Evolutionary conservation across 768 basidiomycete species (phyloP).

Genomic region (Brasilioporus rufonigricans): DNA sequence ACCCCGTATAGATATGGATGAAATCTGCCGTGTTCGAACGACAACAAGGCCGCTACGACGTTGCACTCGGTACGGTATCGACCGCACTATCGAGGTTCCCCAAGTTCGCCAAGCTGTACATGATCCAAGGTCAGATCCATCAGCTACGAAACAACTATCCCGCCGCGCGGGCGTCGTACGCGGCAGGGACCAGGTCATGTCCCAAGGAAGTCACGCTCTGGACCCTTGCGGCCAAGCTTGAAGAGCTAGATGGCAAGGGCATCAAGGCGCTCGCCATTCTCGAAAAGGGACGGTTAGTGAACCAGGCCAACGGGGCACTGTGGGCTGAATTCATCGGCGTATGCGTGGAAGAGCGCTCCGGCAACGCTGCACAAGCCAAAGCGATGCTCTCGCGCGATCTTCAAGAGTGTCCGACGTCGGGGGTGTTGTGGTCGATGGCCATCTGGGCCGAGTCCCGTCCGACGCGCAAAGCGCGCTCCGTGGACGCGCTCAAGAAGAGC

Average conservation of each 20-base stretch:
- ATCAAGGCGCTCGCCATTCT: slow-evolving; percentile 90
- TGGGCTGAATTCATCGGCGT: slow-evolving; percentile 94
- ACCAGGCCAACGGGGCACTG: slow-evolving; percentile 77
- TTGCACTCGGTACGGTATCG: slow-evolving; percentile 72
- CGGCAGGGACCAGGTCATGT: slow-evolving; percentile 81
- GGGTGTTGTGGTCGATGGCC: slow-evolving; percentile 86
- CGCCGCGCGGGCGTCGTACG: slow-evolving; percentile 75
- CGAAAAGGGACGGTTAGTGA: slow-evolving; percentile 85
- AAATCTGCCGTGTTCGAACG: slow-evolving; percentile 95
- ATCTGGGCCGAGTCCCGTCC: slow-evolving; percentile 92
- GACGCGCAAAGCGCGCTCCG: slow-evolving; percentile 80
- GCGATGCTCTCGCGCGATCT: slow-evolving; percentile 82
- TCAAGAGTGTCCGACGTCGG: slow-evolving; percentile 91
- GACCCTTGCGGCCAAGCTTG: slow-evolving; percentile 85
- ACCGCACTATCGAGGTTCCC: slow-evolving; percentile 83
- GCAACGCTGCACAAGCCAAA: slow-evolving; percentile 78
- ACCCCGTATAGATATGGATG: slow-evolving; percentile 84
- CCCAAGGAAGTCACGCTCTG: slow-evolving; percentile 84
- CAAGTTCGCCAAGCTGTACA: slow-evolving; percentile 88
- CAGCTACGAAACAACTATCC: slow-evolving; percentile 57
- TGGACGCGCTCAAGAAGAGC: slow-evolving; percentile 92
- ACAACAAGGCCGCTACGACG: slow-evolving; percentile 73
- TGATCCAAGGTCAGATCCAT: slow-evolving; percentile 95
- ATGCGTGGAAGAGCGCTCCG: slow-evolving; percentile 90
- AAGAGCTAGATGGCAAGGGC: slow-evolving; percentile 87